These are phyloP conservation scores for Penicillium sp. DNA, from an alignment of 2,329 filamentous ascomycete genomes.

Conservation along the genomic window DNA sequence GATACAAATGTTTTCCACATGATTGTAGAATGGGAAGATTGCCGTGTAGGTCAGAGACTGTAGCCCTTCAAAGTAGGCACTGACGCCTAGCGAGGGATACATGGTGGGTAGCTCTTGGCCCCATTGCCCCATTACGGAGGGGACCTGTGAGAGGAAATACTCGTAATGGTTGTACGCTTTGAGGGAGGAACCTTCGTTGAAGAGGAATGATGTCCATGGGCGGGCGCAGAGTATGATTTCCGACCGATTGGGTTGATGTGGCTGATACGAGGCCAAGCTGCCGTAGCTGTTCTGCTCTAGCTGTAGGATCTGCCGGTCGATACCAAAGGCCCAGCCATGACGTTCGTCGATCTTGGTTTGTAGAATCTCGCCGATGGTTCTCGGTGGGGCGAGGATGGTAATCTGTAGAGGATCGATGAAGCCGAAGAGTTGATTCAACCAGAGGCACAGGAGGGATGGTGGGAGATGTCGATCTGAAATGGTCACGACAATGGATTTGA, in stretches of 20 bases:
- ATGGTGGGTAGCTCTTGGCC: constrained; percentile 23
- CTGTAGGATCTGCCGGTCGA: constrained; percentile 62
- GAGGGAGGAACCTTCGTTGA: constrained; percentile 77
- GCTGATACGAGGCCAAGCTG: neutral
- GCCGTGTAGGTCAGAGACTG: constrained; percentile 59
- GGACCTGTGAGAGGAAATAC: constrained; percentile 66
- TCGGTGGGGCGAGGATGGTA: constrained; percentile 62
- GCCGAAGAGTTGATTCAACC: constrained; percentile 60
- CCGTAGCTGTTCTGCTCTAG: constrained; percentile 34
- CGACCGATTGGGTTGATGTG: neutral
- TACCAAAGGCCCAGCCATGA: constrained; percentile 66
- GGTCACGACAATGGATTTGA: constrained; percentile 51
- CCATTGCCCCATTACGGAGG: constrained; percentile 59
- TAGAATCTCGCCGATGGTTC: constrained; percentile 62
- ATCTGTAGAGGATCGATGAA: constrained; percentile 56
- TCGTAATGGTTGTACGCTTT: constrained; percentile 70
- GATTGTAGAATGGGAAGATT: constrained; percentile 66
- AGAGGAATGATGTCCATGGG: constrained; percentile 64
- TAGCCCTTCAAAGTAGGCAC: constrained; percentile 47
- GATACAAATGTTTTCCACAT: constrained; percentile 53
- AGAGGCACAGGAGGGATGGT: constrained; percentile 35
- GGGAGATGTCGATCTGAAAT: constrained; percentile 37
- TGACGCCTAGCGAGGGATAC: constrained; percentile 28
- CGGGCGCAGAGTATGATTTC: constrained; percentile 31
- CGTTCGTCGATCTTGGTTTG: constrained; percentile 58